phyloP scores from a whole-genome alignment of 164 flowering plant species.

The Vitis rupestris region DNA sequence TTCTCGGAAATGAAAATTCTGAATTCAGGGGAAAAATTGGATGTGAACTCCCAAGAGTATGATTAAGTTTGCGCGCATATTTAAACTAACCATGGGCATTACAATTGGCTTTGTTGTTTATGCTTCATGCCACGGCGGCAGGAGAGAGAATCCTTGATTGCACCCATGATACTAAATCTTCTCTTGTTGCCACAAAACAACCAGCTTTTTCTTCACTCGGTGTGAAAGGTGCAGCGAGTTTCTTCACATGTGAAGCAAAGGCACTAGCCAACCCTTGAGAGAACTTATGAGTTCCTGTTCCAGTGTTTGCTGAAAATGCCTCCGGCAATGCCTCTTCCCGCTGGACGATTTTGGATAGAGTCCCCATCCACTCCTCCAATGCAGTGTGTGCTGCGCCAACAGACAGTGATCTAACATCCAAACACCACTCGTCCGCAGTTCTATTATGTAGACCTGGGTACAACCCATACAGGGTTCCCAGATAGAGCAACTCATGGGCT shows the following conservation, averaged over 20 bases:
- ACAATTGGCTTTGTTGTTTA: neutral
- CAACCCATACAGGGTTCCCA: slow-evolving; percentile 74
- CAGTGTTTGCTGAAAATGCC: slow-evolving; percentile 64
- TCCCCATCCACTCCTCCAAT: slow-evolving; percentile 86
- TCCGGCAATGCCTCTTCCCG: slow-evolving; percentile 63
- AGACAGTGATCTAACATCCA: slow-evolving; percentile 76
- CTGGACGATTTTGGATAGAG: slow-evolving; percentile 46
- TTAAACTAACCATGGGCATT: neutral
- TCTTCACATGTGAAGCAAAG: slow-evolving; percentile 68
- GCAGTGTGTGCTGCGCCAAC: slow-evolving; percentile 95
- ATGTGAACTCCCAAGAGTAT: no score
- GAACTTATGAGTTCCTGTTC: slow-evolving; percentile 78
- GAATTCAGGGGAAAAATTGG: no score
- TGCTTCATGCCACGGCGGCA: slow-evolving; percentile 21
- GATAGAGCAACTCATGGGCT: slow-evolving; percentile 78
- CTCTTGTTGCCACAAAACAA: slow-evolving; percentile 61
- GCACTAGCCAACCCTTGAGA: slow-evolving; percentile 71
- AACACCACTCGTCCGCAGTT: slow-evolving; percentile 66
- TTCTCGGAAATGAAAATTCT: no score
- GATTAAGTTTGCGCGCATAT: neutral
- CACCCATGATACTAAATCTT: slow-evolving; percentile 68
- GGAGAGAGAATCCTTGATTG: slow-evolving; percentile 34
- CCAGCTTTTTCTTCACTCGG: slow-evolving; percentile 67
- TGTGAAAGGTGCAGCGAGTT: slow-evolving; percentile 71
- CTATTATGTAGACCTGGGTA: slow-evolving; percentile 81